Percentiles rank a stretch among this genome's conserved stretches.
Evolutionary conservation across 345 rosid species (phyloP).

Genomic region (Boechera stricta): DNA sequence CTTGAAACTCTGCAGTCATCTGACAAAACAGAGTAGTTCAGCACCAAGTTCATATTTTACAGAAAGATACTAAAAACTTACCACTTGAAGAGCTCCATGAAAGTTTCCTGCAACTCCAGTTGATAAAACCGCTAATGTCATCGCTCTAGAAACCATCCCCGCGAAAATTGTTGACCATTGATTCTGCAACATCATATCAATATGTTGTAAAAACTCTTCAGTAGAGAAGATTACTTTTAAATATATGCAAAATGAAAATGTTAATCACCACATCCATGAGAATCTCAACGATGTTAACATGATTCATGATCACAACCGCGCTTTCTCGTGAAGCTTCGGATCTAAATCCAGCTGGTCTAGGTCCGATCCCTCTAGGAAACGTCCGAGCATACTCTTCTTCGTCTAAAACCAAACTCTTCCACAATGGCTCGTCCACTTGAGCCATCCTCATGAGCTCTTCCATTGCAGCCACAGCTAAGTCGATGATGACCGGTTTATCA

Average conservation of each 20-base stretch:
- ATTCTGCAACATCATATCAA: slow-evolving; percentile 49
- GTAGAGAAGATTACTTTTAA: not conserved
- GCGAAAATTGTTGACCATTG: slow-evolving; percentile 87
- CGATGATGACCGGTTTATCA: slow-evolving; percentile 81
- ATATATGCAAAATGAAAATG: not conserved
- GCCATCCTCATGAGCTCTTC: slow-evolving; percentile 88
- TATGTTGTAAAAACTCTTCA: slow-evolving; percentile 2
- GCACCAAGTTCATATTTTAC: not conserved
- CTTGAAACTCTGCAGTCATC: slow-evolving; percentile 96
- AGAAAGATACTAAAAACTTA: slow-evolving; percentile 25
- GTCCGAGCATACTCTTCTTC: slow-evolving; percentile 76
- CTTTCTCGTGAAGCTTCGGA: slow-evolving; percentile 83
- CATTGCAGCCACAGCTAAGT: slow-evolving; percentile 93
- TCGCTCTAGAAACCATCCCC: slow-evolving; percentile 83
- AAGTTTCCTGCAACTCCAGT: slow-evolving; percentile 92
- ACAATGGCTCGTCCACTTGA: slow-evolving; percentile 81
- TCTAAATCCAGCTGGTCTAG: slow-evolving; percentile 70
- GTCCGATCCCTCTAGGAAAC: slow-evolving; percentile 81
- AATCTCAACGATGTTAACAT: slow-evolving; percentile 82
- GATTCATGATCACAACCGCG: slow-evolving; percentile 83
- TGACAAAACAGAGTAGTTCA: slow-evolving; percentile 38
- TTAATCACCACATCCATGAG: slow-evolving; percentile 81
- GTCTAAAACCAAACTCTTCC: slow-evolving; percentile 57
- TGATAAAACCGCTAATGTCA: slow-evolving; percentile 77
- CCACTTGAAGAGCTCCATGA: slow-evolving; percentile 95